Percentiles rank a stretch among this genome's conserved stretches.
Evolutionary conservation across 108 stramenopile species (phyloP).

Genomic region (Discostella pseudostelligera): DNA sequence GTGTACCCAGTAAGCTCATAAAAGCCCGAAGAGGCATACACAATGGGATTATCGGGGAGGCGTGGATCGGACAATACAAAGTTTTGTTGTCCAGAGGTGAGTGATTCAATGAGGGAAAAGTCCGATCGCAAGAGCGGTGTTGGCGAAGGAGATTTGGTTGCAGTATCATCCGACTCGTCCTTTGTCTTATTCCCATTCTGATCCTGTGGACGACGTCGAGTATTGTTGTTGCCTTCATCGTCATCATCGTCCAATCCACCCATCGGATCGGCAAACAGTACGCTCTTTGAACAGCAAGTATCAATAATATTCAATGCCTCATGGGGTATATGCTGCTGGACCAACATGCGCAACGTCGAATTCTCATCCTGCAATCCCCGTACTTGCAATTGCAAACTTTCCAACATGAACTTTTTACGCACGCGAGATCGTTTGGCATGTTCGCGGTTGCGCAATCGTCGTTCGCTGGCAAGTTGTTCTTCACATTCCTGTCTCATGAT

Average conservation of each 20-base stretch:
- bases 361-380: conserved; percentile 90
- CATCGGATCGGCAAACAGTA: conserved; percentile 50
- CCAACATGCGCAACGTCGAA: conserved; percentile 62
- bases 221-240: no score
- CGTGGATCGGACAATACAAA: conserved; percentile 95
- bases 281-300: conserved; percentile 70
- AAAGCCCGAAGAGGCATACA: conserved; percentile 89
- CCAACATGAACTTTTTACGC: conserved; percentile 97
- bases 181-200: conserved; percentile 17
- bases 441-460: conserved; percentile 92
- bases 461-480: conserved; percentile 66
- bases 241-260: neutral
- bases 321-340: conserved; percentile 81
- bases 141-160: neutral
- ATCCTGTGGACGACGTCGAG: neutral
- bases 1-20: conserved; percentile 95
- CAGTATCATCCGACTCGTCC: conserved; percentile 4
- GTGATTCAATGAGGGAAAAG: conserved; percentile 77
- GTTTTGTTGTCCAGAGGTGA: conserved; percentile 83
- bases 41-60: conserved; percentile 96
- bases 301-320: conserved; percentile 79
- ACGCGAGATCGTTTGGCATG: conserved; percentile 97
- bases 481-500: conserved; percentile 25
- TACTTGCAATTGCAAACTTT: conserved; percentile 94
- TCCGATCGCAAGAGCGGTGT: conserved; percentile 68